Evolutionary conservation across 2,329 filamentous ascomycete genomes (phyloP).

Genomic region (Penicillium palitans): DNA sequence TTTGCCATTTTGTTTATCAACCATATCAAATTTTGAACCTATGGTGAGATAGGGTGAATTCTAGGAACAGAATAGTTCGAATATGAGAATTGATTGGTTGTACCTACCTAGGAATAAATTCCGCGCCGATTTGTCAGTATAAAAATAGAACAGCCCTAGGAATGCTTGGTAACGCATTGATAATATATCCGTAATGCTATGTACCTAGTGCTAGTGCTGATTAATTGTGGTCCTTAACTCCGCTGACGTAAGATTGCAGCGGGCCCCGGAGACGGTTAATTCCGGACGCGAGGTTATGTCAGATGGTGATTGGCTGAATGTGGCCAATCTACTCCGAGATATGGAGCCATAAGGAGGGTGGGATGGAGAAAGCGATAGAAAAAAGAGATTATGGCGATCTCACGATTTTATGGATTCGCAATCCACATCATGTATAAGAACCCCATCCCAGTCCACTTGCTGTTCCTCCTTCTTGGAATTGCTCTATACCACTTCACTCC

Average conservation of each 20-base stretch:
- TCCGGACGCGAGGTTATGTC: background rate
- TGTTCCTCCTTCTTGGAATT: background rate
- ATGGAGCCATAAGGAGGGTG: background rate
- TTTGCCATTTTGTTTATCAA: background rate
- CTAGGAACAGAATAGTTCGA: background rate
- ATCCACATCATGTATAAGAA: conserved; percentile 1
- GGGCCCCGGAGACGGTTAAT: background rate
- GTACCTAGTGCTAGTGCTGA: background rate
- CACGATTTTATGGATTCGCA: background rate
- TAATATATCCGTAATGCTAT: background rate
- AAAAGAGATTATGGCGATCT: background rate
- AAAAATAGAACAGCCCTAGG: background rate
- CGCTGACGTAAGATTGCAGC: background rate
- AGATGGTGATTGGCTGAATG: background rate
- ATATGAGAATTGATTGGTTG: background rate
- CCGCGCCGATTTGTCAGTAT: background rate
- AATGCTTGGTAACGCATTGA: conserved; percentile 1
- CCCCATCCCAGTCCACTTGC: background rate
- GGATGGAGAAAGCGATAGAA: background rate
- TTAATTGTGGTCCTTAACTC: background rate
- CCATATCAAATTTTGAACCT: background rate
- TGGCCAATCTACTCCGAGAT: background rate
- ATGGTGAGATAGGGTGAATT: background rate
- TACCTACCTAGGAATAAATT: background rate
- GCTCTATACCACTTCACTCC: background rate